phyloP scores from a whole-genome alignment of 148 eudicot genomes.

The Fagopyrum esculentum region DNA sequence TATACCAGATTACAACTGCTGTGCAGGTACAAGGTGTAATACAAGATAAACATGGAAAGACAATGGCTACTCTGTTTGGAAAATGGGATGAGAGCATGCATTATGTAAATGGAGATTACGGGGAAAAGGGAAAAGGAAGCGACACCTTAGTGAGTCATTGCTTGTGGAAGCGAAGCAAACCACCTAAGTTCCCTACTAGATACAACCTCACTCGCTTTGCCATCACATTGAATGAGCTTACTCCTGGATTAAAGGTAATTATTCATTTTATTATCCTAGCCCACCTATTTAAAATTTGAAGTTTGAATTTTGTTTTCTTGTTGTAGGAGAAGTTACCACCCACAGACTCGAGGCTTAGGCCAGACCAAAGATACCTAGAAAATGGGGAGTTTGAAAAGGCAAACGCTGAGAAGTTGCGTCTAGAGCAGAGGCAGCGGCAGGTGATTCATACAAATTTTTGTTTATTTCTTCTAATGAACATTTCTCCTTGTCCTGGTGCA shows the following conservation, averaged over 20 bases:
- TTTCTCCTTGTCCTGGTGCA: neutral
- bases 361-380: slow-evolving; percentile 84
- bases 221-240: slow-evolving; percentile 88
- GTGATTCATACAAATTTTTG: slow-evolving; percentile 20
- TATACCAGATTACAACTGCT: neutral
- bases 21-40: slow-evolving; percentile 86
- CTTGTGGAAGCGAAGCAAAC: slow-evolving; percentile 84
- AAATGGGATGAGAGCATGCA: slow-evolving; percentile 99
- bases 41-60: slow-evolving; percentile 83
- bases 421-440: slow-evolving; percentile 96
- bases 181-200: slow-evolving; percentile 70
- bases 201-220: slow-evolving; percentile 94
- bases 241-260: slow-evolving; percentile 67
- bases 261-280: neutral
- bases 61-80: slow-evolving; percentile 73
- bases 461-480: neutral
- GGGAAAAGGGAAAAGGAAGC: slow-evolving; percentile 62
- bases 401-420: slow-evolving; percentile 79
- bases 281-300: neutral
- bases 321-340: slow-evolving; percentile 82
- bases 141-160: slow-evolving; percentile 46
- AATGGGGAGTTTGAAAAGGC: slow-evolving; percentile 88
- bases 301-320: neutral
- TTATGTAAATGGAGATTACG: slow-evolving; percentile 66
- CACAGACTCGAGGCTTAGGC: slow-evolving; percentile 93